Percentiles rank a stretch among this genome's conserved stretches.
Evolutionary conservation across 176 grass and related monocot genomes (phyloP).

Genomic region (Coix lacrymajobi): DNA sequence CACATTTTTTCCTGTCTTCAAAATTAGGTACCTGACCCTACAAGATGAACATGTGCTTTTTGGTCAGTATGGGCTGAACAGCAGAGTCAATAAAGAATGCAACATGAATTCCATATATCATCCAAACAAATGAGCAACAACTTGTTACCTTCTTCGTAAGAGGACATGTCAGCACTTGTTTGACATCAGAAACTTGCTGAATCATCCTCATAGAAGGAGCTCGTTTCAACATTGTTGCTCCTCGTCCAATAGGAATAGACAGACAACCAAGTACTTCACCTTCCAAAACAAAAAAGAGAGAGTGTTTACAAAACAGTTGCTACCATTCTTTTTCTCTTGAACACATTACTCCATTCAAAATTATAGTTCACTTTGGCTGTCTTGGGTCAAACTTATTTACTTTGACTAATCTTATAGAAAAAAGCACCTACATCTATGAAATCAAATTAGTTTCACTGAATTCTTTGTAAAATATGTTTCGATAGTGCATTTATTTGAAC

Average conservation of each 20-base stretch:
- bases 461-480: neutral
- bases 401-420: neutral
- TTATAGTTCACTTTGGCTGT: neutral
- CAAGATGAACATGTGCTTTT: slow-evolving; percentile 18
- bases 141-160: slow-evolving; percentile 69
- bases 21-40: slow-evolving; percentile 40
- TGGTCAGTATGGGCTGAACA: slow-evolving; percentile 7
- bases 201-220: slow-evolving; percentile 87
- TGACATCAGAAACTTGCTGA: slow-evolving; percentile 59
- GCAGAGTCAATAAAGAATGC: neutral
- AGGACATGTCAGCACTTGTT: slow-evolving; percentile 51
- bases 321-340: neutral
- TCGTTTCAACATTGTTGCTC: slow-evolving; percentile 64
- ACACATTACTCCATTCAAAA: neutral
- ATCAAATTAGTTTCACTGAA: neutral
- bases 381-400: neutral
- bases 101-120: neutral
- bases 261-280: slow-evolving; percentile 91
- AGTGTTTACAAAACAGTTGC: slow-evolving; percentile 19
- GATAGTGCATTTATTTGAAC: neutral
- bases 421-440: neutral
- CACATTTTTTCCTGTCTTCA: slow-evolving; percentile 45
- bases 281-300: slow-evolving; percentile 32
- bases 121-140: neutral
- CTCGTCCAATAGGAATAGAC: slow-evolving; percentile 77